Percentiles rank a stretch among this genome's conserved stretches.
Conservation (phyloP, 2,329 filamentous ascomycete species). For the Xylariomycetidae sp. region DNA sequence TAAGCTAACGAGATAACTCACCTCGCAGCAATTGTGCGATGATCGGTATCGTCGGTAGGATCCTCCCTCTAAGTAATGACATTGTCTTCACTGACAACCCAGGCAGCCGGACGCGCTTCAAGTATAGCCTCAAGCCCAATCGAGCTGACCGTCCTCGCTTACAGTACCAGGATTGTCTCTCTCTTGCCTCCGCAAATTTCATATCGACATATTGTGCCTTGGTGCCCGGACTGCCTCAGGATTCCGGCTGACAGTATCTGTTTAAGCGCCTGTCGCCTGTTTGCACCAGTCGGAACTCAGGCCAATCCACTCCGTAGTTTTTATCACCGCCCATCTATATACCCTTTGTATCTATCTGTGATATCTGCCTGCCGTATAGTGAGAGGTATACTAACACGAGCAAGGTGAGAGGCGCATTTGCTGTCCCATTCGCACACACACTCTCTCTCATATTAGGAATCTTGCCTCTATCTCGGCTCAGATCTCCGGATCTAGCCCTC, state of each 20-base stretch:
- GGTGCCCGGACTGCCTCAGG: conserved; percentile 11
- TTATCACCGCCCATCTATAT: background rate
- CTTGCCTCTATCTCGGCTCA: conserved; percentile 18
- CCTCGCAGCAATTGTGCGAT: too few relatives aligned
- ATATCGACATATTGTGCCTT: conserved; percentile 13
- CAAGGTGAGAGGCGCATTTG: too few relatives aligned
- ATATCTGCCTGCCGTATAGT: conserved; percentile 16
- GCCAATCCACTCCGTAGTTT: conserved; percentile 12
- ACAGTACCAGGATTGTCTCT: conserved; percentile 4
- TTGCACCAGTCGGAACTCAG: conserved; percentile 22
- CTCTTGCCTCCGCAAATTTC: conserved; percentile 16
- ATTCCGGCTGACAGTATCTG: conserved; percentile 13
- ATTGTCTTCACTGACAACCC: conserved; percentile 3
- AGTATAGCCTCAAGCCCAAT: conserved; percentile 15
- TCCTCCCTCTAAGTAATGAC: too few relatives aligned
- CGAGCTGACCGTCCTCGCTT: conserved; percentile 10
- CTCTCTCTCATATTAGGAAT: conserved; percentile 17
- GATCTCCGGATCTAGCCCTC: conserved; percentile 18
- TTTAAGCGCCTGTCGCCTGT: conserved; percentile 24
- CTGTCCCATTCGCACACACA: too few relatives aligned
- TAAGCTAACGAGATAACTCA: conserved; percentile 10
- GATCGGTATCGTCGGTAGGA: too few relatives aligned
- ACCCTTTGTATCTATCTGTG: background rate
- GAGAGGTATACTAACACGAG: too few relatives aligned
- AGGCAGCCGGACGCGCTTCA: conserved; percentile 5